Percentiles rank a stretch among this genome's conserved stretches.
Evolutionary conservation across 495 filamentous ascomycete species (phyloP).

Genomic region (Astrocystis sublimbata): DNA sequence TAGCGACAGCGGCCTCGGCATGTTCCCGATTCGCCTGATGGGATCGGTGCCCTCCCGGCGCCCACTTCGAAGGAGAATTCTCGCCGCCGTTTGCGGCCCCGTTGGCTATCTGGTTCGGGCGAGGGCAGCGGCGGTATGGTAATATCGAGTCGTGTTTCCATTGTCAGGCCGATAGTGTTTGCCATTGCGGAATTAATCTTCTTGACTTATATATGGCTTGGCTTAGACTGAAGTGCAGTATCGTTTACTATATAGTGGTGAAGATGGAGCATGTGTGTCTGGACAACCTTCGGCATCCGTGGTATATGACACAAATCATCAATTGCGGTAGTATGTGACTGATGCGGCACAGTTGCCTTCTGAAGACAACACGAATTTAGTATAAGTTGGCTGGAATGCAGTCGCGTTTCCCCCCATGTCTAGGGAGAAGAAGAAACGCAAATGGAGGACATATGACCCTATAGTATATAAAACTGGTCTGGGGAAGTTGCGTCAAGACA

Average conservation of each 20-base stretch:
- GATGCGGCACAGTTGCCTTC: background rate
- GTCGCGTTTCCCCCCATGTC: background rate
- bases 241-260: no score
- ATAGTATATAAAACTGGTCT: background rate
- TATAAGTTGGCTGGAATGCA: background rate
- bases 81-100: constrained; percentile 38
- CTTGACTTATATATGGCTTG: no score
- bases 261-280: no score
- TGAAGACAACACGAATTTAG: background rate
- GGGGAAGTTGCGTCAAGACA: background rate
- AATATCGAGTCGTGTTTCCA: constrained; percentile 28
- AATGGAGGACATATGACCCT: constrained; percentile 4
- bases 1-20: constrained; percentile 42
- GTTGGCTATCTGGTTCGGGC: constrained; percentile 35
- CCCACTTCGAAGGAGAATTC: constrained; percentile 25
- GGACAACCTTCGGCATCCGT: background rate
- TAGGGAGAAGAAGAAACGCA: background rate
- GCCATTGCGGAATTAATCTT: constrained; percentile 7
- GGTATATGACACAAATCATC: background rate
- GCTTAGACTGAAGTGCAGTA: no score
- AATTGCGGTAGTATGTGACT: background rate
- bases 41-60: constrained; percentile 20
- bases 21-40: constrained; percentile 41
- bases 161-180: constrained; percentile 12
- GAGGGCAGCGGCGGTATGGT: constrained; percentile 28